Conservation (phyloP, 2,329 filamentous ascomycete genomes). For the Blumeria graminis region DNA sequence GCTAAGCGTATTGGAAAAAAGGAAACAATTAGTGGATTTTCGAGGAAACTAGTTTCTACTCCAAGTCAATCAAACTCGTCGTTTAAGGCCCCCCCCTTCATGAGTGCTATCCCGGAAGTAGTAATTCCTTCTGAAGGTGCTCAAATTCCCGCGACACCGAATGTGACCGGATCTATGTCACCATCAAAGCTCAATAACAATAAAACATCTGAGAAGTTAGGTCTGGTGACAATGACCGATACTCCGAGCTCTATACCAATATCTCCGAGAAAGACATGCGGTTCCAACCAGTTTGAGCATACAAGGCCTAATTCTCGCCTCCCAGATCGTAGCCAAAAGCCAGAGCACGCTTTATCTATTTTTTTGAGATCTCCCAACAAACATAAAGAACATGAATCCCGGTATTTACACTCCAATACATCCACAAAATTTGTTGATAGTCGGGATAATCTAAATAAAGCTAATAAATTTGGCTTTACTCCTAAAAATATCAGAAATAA, state of each 20-base stretch:
- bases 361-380: constrained; percentile 17
- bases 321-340: constrained; percentile 14
- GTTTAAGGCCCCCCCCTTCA: no score
- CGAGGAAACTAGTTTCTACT: no score
- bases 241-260: constrained; percentile 16
- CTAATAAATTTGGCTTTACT: constrained; percentile 62
- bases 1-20: background rate
- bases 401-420: no score
- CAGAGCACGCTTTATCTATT: constrained; percentile 31
- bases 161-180: constrained; percentile 20
- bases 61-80: no score
- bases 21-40: no score
- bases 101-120: no score
- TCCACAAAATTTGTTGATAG: no score
- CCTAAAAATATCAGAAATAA: constrained; percentile 32
- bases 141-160: no score
- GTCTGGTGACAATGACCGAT: constrained; percentile 18
- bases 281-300: constrained; percentile 18
- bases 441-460: constrained; percentile 25
- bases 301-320: constrained; percentile 32
- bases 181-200: constrained; percentile 24
- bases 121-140: no score
- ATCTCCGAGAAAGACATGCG: constrained; percentile 8
- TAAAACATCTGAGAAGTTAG: constrained; percentile 18
- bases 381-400: no score